A percentile compares a stretch with the other conserved stretches of the same genome.
Evolutionary conservation across 768 basidiomycete genomes (phyloP).

Genomic region (Floccularia luteovirens): DNA sequence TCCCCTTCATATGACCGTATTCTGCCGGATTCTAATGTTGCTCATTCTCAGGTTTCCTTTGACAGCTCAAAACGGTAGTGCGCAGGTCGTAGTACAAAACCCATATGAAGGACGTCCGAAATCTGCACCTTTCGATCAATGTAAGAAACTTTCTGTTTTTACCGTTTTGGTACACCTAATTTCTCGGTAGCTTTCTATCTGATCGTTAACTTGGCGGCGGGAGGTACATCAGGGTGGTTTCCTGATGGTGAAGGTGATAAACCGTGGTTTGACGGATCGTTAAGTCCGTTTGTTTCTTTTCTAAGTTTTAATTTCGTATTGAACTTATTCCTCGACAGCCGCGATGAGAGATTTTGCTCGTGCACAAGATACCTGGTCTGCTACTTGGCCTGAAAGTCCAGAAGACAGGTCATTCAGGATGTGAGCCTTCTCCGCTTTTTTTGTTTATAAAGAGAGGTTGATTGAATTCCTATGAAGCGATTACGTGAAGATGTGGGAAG

Average conservation of each 20-base stretch:
- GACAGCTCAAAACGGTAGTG: constrained; percentile 49
- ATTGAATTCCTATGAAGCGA: too few relatives aligned
- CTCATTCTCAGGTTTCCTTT: constrained; percentile 50
- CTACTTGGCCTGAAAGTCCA: constrained; percentile 58
- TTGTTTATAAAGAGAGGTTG: too few relatives aligned
- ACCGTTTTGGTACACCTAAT: constrained; percentile 12
- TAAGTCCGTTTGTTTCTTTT: constrained; percentile 25
- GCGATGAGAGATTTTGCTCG: constrained; percentile 69
- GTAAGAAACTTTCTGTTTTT: constrained; percentile 29
- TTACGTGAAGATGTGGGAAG: too few relatives aligned
- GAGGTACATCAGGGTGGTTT: constrained; percentile 88
- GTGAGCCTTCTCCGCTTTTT: constrained; percentile 32
- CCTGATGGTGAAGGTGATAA: constrained; percentile 70
- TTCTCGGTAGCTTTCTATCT: constrained; percentile 63
- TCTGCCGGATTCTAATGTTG: too few relatives aligned
- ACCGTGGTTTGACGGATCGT: constrained; percentile 66
- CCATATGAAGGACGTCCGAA: constrained; percentile 56
- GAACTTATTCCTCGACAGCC: constrained; percentile 16
- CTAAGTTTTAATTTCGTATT: not conserved
- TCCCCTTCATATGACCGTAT: constrained; percentile 10
- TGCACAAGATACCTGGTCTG: constrained; percentile 54
- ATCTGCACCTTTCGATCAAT: constrained; percentile 76
- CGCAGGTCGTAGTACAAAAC: constrained; percentile 48
- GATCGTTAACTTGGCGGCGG: constrained; percentile 66
- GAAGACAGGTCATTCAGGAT: constrained; percentile 64